A percentile compares a stretch with the other conserved stretches of the same genome.
These are phyloP conservation scores for Tulasnella sp. DNA, from an alignment of 768 basidiomycete species.

Conservation along the genomic window DNA sequence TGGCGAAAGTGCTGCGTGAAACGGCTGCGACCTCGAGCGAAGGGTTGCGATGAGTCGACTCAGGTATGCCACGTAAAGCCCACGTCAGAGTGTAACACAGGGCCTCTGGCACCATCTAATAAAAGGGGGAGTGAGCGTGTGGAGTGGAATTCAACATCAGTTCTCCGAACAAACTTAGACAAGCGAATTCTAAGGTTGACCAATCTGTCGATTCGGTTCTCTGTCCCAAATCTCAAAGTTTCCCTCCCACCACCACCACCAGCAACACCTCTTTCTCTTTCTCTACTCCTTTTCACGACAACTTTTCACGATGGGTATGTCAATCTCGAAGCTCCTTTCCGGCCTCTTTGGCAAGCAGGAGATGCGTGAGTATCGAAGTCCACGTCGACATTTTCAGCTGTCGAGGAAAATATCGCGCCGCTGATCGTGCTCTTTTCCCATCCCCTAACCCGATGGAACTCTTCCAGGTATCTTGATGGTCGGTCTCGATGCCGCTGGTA, in stretches of 20 bases:
- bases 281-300: background rate
- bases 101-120: background rate
- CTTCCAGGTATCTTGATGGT: slow-evolving; percentile 97
- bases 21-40: background rate
- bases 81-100: background rate
- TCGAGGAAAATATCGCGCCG: background rate
- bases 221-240: slow-evolving; percentile 11
- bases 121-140: background rate
- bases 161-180: background rate
- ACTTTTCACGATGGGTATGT: slow-evolving; percentile 47
- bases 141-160: background rate
- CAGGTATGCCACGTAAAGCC: background rate
- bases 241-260: slow-evolving; percentile 15
- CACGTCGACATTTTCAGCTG: background rate
- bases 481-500: slow-evolving; percentile 98
- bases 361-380: slow-evolving; percentile 76
- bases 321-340: slow-evolving; percentile 59
- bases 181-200: slow-evolving; percentile 25
- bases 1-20: too few relatives aligned
- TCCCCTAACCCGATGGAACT: slow-evolving; percentile 37
- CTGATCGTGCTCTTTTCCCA: slow-evolving; percentile 1
- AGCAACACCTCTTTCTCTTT: background rate
- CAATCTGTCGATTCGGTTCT: background rate
- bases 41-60: background rate
- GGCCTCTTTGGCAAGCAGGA: slow-evolving; percentile 98